Evolutionary conservation across 2,329 filamentous ascomycete genomes (phyloP), one percentile per base, ranked within the genome.

Genomic region (Cercospora sp.): DNA sequence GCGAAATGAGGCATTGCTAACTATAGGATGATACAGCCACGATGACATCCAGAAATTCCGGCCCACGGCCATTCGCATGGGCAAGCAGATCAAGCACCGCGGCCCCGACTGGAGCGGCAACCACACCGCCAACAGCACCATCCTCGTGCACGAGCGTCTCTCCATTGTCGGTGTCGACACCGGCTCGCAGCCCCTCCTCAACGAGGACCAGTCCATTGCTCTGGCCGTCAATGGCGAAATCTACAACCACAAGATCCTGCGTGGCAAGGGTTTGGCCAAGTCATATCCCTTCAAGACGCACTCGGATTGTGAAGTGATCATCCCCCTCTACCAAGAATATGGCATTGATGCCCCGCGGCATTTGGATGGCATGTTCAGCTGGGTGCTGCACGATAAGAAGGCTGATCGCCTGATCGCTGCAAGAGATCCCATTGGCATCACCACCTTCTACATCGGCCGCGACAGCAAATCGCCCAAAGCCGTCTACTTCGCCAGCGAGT

Each of bases 331-430:
- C 80, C 87, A 93, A 84, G 89, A 98, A 82, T 88, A 96, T 87
- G 95, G 90, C 77, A 86, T 96, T 74, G 93, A 98, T 78, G 93
- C 94, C 67, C 94, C 95, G 70, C 95, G 94, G 82, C 86, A 93
- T 82, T 89, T 99, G 74, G 95, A 99, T 80, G 95, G 95, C 84
- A 99, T 99, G 95, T 99, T 99, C 87, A 97, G 94, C 16, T 99
- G 96, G 84, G 94, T 99, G 66, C 88, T 99, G 63, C 97, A 97
- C 83, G 95, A 99, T 85, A 97, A 97, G 87, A 90, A 88, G 74
- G 89, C 93, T 81, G 91, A 99, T 85, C 91, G 95, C 74, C 91
- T 93, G 71, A 89, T 99, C 78, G 95, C 95, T 67, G 95, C 95
- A 66, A 90, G 95, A 79, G 95, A 99, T 81, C 95, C 95, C 40